phyloP scores from a whole-genome alignment of 495 filamentous ascomycete species.

The Baudoinia panamericana region DNA sequence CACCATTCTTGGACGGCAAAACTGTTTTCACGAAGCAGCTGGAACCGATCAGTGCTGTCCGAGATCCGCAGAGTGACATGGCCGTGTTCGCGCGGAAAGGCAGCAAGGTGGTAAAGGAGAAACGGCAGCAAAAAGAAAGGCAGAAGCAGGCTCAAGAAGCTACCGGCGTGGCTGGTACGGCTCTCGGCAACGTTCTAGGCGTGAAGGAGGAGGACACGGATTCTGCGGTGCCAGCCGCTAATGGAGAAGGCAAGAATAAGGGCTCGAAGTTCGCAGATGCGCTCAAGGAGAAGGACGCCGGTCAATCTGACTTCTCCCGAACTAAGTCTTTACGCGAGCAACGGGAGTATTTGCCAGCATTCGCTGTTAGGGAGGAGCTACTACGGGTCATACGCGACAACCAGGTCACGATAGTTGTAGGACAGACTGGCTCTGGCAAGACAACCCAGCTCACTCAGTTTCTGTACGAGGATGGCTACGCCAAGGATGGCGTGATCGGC shows the following conservation, averaged over 20 bases:
- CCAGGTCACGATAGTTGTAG: slow-evolving; percentile 92
- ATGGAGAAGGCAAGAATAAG: slow-evolving; percentile 52
- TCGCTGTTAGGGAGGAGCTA: slow-evolving; percentile 94
- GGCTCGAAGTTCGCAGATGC: slow-evolving; percentile 82
- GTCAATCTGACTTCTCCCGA: slow-evolving; percentile 82
- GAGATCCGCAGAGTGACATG: slow-evolving; percentile 96
- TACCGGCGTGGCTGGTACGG: slow-evolving; percentile 83
- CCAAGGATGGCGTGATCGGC: slow-evolving; percentile 73
- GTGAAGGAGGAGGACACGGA: slow-evolving; percentile 91
- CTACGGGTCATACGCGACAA: slow-evolving; percentile 89
- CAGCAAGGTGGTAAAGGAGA: slow-evolving; percentile 82
- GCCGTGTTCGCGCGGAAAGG: slow-evolving; percentile 95
- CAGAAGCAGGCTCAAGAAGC: slow-evolving; percentile 93
- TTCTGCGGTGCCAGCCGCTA: slow-evolving; percentile 52
- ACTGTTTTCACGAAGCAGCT: slow-evolving; percentile 96
- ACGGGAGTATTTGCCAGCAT: slow-evolving; percentile 85
- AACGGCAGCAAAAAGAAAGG: slow-evolving; percentile 79
- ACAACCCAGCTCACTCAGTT: slow-evolving; percentile 96
- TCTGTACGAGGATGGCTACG: slow-evolving; percentile 86
- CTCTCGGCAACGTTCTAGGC: slow-evolving; percentile 86
- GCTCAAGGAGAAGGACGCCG: slow-evolving; percentile 60
- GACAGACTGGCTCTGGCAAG: slow-evolving; percentile 92
- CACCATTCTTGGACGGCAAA: slow-evolving; percentile 88
- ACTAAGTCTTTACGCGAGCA: slow-evolving; percentile 87
- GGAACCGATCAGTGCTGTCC: slow-evolving; percentile 84